Evolutionary conservation across 306 rosid genomes (phyloP), one percentile per base, ranked within the genome.

Genomic region (Vigna trinervia): DNA sequence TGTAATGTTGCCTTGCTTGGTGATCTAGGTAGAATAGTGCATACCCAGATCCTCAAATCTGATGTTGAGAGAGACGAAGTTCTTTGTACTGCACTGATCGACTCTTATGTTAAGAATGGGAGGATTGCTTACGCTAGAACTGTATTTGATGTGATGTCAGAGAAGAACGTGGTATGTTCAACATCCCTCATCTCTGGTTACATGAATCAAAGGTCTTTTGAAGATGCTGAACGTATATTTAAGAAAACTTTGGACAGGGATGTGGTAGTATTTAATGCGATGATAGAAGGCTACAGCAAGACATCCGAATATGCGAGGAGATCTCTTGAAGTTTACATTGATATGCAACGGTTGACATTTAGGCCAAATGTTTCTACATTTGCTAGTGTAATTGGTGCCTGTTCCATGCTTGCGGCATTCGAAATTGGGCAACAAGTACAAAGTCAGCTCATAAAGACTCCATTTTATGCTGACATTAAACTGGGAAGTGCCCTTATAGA

Each of bases 251-350:
- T 81, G 76, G 84, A 77, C 45, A 92, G 87, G 87, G 98, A 92
- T 76, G 58, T 88, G 8, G 98, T 95, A 51, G 93, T 85, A 12
- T 95, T 89, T 80, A 92, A 95, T 87, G 96, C 97, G 14, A 95
- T 92, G 97, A 87, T 95, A 63, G 98, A 95, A 84, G 98, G 97
- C 53, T 95, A 89, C 76, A 95, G 98, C 81, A 90, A 87, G 87
- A 70, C 86, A 11, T 47, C 76, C 20, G 90, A 89, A 59, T 66
- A 78, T 84, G 97, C 90, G 34, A 56, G 56, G 73, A 90, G 67
- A 82, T 89, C 98, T 19, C 70, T 95, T 78, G 91, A 89, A 14
- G 85, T 90, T 83, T 92, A 89, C 73, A 82, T 90, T 83, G 83
- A 86, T 54, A 89, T 92, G 97, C 97, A 95, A 61, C 78, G 89